phyloP scores from a whole-genome alignment of 192 early-diverging fungal species.

The Entophlyctis luteolus region DNA sequence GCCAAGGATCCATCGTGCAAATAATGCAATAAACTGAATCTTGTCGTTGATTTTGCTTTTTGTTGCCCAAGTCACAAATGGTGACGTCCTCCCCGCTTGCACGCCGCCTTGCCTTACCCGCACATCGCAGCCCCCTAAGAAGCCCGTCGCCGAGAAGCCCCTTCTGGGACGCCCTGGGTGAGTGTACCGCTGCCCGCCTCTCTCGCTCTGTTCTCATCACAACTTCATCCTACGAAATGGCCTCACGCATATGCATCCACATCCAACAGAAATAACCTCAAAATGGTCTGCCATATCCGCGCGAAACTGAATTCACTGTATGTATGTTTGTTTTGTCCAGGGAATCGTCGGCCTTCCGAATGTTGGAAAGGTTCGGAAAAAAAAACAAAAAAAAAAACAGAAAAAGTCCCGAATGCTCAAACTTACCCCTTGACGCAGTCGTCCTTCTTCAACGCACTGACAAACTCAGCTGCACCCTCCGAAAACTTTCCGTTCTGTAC shows the following conservation, averaged over 20 bases:
- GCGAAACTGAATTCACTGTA: too few species aligned
- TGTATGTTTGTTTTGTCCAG: too few species aligned
- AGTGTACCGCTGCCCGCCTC: not conserved
- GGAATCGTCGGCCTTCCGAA: conserved; percentile 93
- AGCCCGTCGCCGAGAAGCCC: conserved; percentile 43
- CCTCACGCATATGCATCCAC: not conserved
- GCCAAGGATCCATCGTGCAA: not conserved
- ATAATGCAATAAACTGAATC: not conserved
- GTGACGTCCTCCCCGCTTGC: not conserved
- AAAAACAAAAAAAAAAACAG: too few species aligned
- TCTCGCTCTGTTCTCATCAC: not conserved
- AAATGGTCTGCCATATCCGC: conserved; percentile 28
- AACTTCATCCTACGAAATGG: not conserved
- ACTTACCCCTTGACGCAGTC: conserved; percentile 30
- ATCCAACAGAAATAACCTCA: conserved; percentile 24
- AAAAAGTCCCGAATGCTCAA: not conserved
- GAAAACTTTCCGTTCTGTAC: conserved; percentile 92
- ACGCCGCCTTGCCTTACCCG: not conserved
- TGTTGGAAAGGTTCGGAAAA: conserved; percentile 58
- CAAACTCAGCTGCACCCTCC: conserved; percentile 43
- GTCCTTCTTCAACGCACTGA: conserved; percentile 48
- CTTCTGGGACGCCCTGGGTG: conserved; percentile 24
- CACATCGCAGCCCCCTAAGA: conserved; percentile 44
- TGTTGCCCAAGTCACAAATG: not conserved
- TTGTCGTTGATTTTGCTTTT: not conserved